Evolutionary conservation across 257 asterid species (phyloP), one percentile per base, ranked within the genome.

Genomic region (Penstemon newberryi): DNA sequence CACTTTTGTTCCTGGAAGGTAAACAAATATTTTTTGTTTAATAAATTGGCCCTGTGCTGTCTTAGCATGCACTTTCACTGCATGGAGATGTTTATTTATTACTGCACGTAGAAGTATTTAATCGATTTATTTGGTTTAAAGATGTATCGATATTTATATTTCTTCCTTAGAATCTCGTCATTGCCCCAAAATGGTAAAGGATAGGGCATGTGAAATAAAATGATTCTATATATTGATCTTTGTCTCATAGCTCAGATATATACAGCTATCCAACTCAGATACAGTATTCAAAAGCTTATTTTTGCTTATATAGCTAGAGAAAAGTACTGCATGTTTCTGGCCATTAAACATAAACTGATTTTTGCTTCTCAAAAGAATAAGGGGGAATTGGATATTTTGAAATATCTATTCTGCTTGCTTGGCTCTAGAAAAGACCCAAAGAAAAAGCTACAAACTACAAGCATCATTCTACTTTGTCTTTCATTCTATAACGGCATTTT

Each of bases 1-100:
- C 73, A 93, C 95, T 74, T 90, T 85, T 74, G 88, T 93, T 56
- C 97, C 99, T 56, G 99, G 99, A 76, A 87, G 97, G 98, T 92
- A 90, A 41, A 57, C 49, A 13, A 60, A 9, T n/a, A 47, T 42
- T 38, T 59, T 40, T 50, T 43, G 50, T 49, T 12, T 56, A 52
- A 36, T 47, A 55, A 60, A 46, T 5, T 49, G 40, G 37, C 66
- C 15, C 2, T 62, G 38, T 56, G 62, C 61, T 59, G 9, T 60
- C 56, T 43, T 13, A 33, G 43, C 51, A 40, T 52, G 44, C 61
- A 40, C 65, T 11, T 57, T 50, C 49, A 55, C 39, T 25, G 6
- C 54, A 41, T 67, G 15, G 19, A 15, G 4, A 15, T 54, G 3
- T 60, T 15, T 59, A 67, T 45, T 49, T 25, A 25, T 25, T 25